These are phyloP conservation scores for Fagopyrum esculentum DNA, from an alignment of 148 eudicot genomes.

Conservation along the genomic window DNA sequence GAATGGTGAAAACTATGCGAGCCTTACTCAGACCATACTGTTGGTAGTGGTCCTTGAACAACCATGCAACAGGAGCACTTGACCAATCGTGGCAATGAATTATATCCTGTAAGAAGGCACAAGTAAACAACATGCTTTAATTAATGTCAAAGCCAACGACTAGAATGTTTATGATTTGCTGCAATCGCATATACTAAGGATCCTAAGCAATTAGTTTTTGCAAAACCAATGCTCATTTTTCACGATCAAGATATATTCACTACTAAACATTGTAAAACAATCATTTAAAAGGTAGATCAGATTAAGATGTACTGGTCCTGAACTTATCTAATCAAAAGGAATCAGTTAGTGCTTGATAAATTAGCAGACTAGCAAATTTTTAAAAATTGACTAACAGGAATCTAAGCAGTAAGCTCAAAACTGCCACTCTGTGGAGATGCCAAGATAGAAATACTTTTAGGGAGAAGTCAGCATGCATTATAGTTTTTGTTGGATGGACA, in stretches of 20 bases:
- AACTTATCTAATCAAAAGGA: too few species aligned
- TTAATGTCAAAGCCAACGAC: not conserved
- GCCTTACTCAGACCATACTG: conserved; percentile 88
- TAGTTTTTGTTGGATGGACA: too few species aligned
- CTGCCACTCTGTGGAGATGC: too few species aligned
- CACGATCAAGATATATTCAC: not conserved
- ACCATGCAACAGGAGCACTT: conserved; percentile 97
- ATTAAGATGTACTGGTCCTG: too few species aligned
- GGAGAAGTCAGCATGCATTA: too few species aligned
- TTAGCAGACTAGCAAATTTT: not conserved
- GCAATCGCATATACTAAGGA: not conserved
- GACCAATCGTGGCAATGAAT: conserved; percentile 99
- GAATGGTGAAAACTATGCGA: conserved; percentile 92
- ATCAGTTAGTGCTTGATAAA: not conserved
- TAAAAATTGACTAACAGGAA: too few species aligned
- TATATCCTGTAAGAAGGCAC: conserved; percentile 53
- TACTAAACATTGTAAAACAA: not conserved
- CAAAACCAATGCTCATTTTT: not conserved
- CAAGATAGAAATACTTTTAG: too few species aligned
- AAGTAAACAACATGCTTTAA: not conserved
- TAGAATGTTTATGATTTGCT: not conserved
- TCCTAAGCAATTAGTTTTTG: not conserved
- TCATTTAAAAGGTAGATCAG: not conserved
- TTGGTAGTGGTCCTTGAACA: conserved; percentile 77
- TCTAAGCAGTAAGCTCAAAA: too few species aligned